Percentiles rank a stretch among this genome's conserved stretches.
These are phyloP conservation scores for Sporothrix dimorphospora DNA, from an alignment of 2,329 filamentous ascomycete species.

Conservation along the genomic window DNA sequence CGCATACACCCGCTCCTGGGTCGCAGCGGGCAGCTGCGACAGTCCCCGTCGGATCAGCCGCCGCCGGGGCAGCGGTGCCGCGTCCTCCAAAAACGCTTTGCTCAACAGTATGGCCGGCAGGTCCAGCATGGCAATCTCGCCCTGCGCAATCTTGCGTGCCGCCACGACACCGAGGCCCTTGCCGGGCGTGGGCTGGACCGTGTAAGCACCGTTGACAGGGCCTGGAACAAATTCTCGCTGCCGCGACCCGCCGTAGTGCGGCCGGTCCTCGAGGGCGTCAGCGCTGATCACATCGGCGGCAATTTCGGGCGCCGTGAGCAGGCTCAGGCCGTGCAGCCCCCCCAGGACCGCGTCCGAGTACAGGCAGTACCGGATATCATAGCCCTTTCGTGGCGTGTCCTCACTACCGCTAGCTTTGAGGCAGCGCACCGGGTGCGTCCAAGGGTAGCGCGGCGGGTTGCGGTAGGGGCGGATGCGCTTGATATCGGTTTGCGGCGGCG, in stretches of 20 bases:
- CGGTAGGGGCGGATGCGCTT: constrained; percentile 21
- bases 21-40: constrained; percentile 36
- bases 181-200: constrained; percentile 37
- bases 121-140: constrained; percentile 41
- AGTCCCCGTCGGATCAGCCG: constrained; percentile 39
- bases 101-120: constrained; percentile 39
- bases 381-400: neutral
- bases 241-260: constrained; percentile 32
- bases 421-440: constrained; percentile 31
- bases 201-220: constrained; percentile 35
- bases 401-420: constrained; percentile 7
- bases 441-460: constrained; percentile 26
- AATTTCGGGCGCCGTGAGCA: constrained; percentile 34
- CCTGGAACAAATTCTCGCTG: constrained; percentile 23
- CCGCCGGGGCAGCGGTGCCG: constrained; percentile 34
- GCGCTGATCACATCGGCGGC: constrained; percentile 34
- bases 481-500: constrained; percentile 24
- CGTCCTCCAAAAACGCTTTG: constrained; percentile 35
- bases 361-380: constrained; percentile 33
- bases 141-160: constrained; percentile 38
- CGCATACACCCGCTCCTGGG: constrained; percentile 35
- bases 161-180: constrained; percentile 43
- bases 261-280: constrained; percentile 34
- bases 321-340: constrained; percentile 32
- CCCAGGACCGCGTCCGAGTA: constrained; percentile 35